Conservation (phyloP, 2,329 filamentous ascomycete species). For the Aureobasidium uvarum region DNA sequence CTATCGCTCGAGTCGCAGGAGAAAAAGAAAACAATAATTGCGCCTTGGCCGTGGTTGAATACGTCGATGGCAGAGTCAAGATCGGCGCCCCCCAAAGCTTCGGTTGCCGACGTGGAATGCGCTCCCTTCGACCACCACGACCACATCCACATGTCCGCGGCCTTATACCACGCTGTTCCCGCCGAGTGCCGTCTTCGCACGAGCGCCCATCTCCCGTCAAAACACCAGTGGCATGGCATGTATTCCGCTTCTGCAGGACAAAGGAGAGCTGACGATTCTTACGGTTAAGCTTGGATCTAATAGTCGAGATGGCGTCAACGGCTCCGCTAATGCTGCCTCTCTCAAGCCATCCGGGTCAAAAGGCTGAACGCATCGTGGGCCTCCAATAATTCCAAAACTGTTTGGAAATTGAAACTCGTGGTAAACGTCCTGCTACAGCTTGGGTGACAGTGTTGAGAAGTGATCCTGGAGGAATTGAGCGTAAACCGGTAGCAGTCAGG, state of each 20-base stretch:
- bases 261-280: not conserved
- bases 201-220: not conserved
- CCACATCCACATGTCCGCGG: not conserved
- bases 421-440: conserved; percentile 9
- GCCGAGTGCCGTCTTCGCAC: not conserved
- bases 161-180: conserved; percentile 28
- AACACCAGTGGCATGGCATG: not conserved
- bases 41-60: conserved; percentile 12
- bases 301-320: conserved; percentile 16
- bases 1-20: conserved; percentile 3
- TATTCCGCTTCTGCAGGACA: conserved; percentile 10
- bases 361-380: conserved; percentile 12
- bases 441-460: not conserved
- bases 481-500: not conserved
- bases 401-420: conserved; percentile 5
- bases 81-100: conserved; percentile 18
- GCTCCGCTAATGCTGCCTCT: conserved; percentile 11
- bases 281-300: conserved; percentile 22
- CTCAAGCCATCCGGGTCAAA: conserved; percentile 13
- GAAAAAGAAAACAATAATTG: conserved; percentile 18
- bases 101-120: conserved; percentile 8
- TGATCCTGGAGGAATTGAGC: no score
- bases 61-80: conserved; percentile 16
- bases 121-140: conserved; percentile 27
- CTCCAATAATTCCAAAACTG: conserved; percentile 1